These are phyloP conservation scores for Kwoniella sp. DNA, from an alignment of 768 basidiomycete species.

Conservation along the genomic window DNA sequence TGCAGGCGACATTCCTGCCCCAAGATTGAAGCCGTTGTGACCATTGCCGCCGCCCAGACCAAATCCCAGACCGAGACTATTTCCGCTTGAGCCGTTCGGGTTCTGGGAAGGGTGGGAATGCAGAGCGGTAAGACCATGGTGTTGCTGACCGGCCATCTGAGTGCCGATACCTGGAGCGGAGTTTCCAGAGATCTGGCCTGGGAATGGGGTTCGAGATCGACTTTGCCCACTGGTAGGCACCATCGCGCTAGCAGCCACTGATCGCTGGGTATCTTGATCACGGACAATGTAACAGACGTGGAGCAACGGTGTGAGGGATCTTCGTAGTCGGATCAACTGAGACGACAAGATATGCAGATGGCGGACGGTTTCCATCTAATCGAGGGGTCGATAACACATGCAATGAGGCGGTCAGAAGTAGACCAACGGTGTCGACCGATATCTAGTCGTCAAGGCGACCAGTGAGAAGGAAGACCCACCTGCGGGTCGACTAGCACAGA, in stretches of 20 bases:
- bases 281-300: conserved; percentile 51
- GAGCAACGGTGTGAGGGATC: conserved; percentile 49
- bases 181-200: neutral
- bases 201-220: neutral
- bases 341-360: conserved; percentile 54
- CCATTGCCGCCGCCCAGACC: neutral
- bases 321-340: conserved; percentile 52
- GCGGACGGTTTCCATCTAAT: conserved; percentile 52
- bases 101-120: neutral
- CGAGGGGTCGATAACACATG: neutral
- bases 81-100: neutral
- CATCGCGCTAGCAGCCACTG: conserved; percentile 44
- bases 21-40: conserved; percentile 1
- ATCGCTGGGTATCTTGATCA: conserved; percentile 50
- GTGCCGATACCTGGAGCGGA: neutral
- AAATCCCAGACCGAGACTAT: neutral
- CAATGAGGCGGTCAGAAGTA: too few relatives aligned
- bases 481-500: conserved; percentile 52
- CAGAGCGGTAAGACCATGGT: conserved; percentile 9
- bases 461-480: conserved; percentile 19
- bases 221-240: conserved; percentile 9
- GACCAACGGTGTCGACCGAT: too few relatives aligned
- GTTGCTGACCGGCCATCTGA: conserved; percentile 1
- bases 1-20: conserved; percentile 4
- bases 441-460: neutral